phyloP scores from a whole-genome alignment of 805 yeast genomes.

The Clavispora asparagi region DNA sequence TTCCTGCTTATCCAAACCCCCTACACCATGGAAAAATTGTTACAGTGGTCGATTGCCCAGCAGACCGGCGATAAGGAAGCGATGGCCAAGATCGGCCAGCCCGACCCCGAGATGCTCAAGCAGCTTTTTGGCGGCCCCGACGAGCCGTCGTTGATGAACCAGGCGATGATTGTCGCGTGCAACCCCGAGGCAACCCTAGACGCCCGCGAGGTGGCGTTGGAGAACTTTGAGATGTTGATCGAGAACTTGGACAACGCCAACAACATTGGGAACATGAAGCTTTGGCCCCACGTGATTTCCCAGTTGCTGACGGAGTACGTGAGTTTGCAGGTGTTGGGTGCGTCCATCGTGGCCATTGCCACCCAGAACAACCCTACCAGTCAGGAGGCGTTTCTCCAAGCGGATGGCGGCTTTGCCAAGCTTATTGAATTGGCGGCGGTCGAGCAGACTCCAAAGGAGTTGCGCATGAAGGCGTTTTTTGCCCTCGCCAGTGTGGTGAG shows the following conservation, averaged over 20 bases:
- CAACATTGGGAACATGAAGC: slow-evolving; percentile 73
- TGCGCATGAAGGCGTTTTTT: slow-evolving; percentile 62
- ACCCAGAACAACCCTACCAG: slow-evolving; percentile 83
- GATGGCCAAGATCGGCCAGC: slow-evolving; percentile 54
- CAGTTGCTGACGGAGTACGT: slow-evolving; percentile 39
- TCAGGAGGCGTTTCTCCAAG: slow-evolving; percentile 60
- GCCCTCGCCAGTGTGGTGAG: slow-evolving; percentile 73
- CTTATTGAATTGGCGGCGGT: slow-evolving; percentile 40
- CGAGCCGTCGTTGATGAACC: slow-evolving; percentile 84
- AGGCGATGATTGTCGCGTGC: slow-evolving; percentile 57
- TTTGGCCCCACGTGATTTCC: slow-evolving; percentile 71
- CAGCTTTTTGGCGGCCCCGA: slow-evolving; percentile 78
- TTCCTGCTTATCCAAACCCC: neutral
- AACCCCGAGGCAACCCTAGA: slow-evolving; percentile 58
- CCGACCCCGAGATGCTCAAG: slow-evolving; percentile 74
- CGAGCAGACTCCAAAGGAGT: slow-evolving; percentile 17
- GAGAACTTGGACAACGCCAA: slow-evolving; percentile 95
- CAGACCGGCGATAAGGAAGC: slow-evolving; percentile 70
- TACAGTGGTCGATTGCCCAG: slow-evolving; percentile 88
- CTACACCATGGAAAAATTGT: slow-evolving; percentile 70
- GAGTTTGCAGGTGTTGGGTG: slow-evolving; percentile 51
- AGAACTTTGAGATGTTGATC: slow-evolving; percentile 87
- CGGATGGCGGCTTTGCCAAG: slow-evolving; percentile 42
- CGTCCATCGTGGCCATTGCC: slow-evolving; percentile 81
- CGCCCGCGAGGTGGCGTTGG: slow-evolving; percentile 69